Percentiles rank a stretch among this genome's conserved stretches.
These are phyloP conservation scores for Colletotrichum zoysiae DNA, from an alignment of 2,329 filamentous ascomycete species.

Conservation along the genomic window DNA sequence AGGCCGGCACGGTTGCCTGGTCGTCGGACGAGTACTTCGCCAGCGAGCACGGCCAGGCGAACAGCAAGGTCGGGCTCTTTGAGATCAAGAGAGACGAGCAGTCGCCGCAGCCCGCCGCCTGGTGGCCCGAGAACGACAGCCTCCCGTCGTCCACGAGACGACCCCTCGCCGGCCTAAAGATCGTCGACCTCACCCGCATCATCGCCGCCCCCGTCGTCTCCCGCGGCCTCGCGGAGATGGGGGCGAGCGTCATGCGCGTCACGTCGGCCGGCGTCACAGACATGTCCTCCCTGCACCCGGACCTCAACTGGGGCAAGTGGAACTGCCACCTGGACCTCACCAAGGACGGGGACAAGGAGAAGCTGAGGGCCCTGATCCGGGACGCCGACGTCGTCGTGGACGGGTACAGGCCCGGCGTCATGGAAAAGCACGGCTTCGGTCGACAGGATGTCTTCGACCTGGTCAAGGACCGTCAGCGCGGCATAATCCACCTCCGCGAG, in stretches of 20 bases:
- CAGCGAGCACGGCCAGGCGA: conserved; percentile 47
- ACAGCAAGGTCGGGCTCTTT: conserved; percentile 43
- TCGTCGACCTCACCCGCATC: conserved; percentile 61
- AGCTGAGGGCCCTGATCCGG: conserved; percentile 51
- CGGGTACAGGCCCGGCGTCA: conserved; percentile 61
- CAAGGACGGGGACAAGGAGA: conserved; percentile 26
- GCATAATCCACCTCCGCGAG: conserved; percentile 61
- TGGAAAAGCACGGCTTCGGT: conserved; percentile 61
- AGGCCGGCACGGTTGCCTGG: conserved; percentile 47
- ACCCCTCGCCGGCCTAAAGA: conserved; percentile 61
- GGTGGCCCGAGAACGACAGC: conserved; percentile 55
- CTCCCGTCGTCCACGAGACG: conserved; percentile 49
- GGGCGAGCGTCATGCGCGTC: conserved; percentile 61
- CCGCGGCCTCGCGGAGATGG: conserved; percentile 57
- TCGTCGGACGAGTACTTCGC: conserved; percentile 46
- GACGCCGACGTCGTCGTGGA: conserved; percentile 65
- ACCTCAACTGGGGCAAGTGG: conserved; percentile 65
- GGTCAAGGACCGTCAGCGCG: conserved; percentile 42
- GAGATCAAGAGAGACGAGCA: conserved; percentile 44
- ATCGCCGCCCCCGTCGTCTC: conserved; percentile 62
- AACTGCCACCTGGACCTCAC: conserved; percentile 59
- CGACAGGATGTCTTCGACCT: conserved; percentile 56
- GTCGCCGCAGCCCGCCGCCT: conserved; percentile 49
- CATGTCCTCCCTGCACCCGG: conserved; percentile 55
- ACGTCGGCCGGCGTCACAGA: conserved; percentile 56